A percentile compares a stretch with the other conserved stretches of the same genome.
Evolutionary conservation across 2,329 filamentous ascomycete genomes (phyloP).

Genomic region (Atkinsonella hypoxylon): DNA sequence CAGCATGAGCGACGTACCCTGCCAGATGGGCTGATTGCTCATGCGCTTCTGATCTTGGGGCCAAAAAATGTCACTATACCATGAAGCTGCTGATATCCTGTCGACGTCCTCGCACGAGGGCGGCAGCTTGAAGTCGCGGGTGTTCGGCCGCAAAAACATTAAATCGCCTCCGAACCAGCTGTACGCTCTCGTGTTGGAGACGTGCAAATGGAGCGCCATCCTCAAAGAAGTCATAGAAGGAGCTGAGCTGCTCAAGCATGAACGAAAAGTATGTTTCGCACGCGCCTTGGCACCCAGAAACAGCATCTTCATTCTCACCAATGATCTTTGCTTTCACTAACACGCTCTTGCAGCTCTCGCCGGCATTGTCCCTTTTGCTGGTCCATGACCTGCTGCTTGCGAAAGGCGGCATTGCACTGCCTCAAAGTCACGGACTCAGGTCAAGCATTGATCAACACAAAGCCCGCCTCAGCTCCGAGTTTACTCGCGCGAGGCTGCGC

Average conservation of each 20-base stretch:
- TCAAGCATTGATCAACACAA: constrained; percentile 70
- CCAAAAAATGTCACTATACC: constrained; percentile 74
- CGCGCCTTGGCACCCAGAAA: no score
- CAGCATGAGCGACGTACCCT: not conserved
- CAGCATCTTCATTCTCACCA: not conserved
- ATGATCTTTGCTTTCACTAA: not conserved
- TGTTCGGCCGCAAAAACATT: constrained; percentile 62
- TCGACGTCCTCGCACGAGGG: constrained; percentile 38
- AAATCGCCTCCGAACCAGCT: constrained; percentile 73
- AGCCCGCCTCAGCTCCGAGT: constrained; percentile 65
- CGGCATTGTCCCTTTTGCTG: constrained; percentile 67
- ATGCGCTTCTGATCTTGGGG: not conserved
- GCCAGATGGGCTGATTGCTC: not conserved
- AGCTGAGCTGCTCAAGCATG: constrained; percentile 61
- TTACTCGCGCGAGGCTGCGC: constrained; percentile 66
- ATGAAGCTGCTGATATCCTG: constrained; percentile 74
- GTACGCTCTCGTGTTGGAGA: constrained; percentile 77
- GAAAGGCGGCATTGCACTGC: constrained; percentile 72
- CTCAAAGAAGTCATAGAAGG: constrained; percentile 84
- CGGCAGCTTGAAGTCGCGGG: constrained; percentile 77
- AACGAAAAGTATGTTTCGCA: constrained; percentile 58
- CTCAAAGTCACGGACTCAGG: constrained; percentile 65
- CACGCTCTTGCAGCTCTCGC: constrained; percentile 52
- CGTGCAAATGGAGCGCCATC: constrained; percentile 79
- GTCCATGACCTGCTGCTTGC: constrained; percentile 76